Conservation (phyloP, 75 land plant genomes). For the Ceratopteris richardii region DNA sequence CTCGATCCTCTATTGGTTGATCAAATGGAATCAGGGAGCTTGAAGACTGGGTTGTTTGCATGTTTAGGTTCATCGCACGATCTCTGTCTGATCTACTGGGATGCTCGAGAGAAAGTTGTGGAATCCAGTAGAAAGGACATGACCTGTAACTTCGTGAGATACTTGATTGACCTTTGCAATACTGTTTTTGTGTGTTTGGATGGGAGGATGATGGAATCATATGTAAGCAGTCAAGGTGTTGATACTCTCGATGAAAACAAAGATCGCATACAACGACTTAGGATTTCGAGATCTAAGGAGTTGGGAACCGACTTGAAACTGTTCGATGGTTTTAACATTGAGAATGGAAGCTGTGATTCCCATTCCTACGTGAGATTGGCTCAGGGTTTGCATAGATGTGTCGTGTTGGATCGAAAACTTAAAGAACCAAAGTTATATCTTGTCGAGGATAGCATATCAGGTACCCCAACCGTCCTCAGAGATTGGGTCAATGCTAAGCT, state of each 20-base stretch:
- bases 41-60: no score
- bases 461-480: no score
- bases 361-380: background rate
- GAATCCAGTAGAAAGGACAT: slow-evolving; percentile 23
- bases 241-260: no score
- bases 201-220: slow-evolving; percentile 4
- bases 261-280: slow-evolving; percentile 15
- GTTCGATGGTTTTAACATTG: slow-evolving; percentile 8
- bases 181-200: slow-evolving; percentile 19
- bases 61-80: no score
- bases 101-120: slow-evolving; percentile 9
- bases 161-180: slow-evolving; percentile 25
- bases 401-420: background rate
- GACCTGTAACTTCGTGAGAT: slow-evolving; percentile 32
- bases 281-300: slow-evolving; percentile 15
- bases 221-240: no score
- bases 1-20: no score
- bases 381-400: background rate
- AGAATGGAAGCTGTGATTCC: background rate
- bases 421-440: background rate
- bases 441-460: background rate
- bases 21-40: no score
- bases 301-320: slow-evolving; percentile 21
- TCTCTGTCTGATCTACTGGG: slow-evolving; percentile 24
- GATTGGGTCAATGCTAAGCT: background rate